Percentiles rank a stretch among this genome's conserved stretches.
These are phyloP conservation scores for Turritis glabra DNA, from an alignment of 345 rosid genomes.

Conservation along the genomic window DNA sequence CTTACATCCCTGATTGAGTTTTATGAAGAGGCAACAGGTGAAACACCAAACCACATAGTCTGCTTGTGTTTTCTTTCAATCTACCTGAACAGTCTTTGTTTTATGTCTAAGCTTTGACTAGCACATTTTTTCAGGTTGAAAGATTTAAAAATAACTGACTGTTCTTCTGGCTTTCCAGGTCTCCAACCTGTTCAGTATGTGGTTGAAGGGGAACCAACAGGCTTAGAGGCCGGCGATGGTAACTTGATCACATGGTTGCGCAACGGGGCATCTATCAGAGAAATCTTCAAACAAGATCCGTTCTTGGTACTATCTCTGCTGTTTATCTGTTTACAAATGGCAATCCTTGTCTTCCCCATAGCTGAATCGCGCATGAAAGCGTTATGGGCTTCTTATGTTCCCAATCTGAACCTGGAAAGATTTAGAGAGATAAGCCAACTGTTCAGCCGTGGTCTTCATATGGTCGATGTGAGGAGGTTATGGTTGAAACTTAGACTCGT, in stretches of 20 bases:
- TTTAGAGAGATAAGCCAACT: slow-evolving; percentile 86
- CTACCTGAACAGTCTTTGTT: background rate
- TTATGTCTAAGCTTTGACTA: background rate
- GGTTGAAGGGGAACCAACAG: slow-evolving; percentile 43
- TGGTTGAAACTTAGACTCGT: slow-evolving; percentile 70
- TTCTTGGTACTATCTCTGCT: slow-evolving; percentile 54
- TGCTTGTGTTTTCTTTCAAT: slow-evolving; percentile 5
- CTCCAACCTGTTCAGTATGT: slow-evolving; percentile 54
- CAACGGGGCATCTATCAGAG: slow-evolving; percentile 42
- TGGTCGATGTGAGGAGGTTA: slow-evolving; percentile 81
- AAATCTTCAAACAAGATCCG: slow-evolving; percentile 56
- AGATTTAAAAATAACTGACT: background rate
- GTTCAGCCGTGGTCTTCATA: slow-evolving; percentile 59
- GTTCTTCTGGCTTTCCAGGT: slow-evolving; percentile 15
- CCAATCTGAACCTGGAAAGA: slow-evolving; percentile 75
- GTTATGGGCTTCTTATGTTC: slow-evolving; percentile 56
- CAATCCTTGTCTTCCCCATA: slow-evolving; percentile 49
- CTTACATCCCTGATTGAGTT: slow-evolving; percentile 63
- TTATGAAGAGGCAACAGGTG: slow-evolving; percentile 75
- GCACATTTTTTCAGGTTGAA: slow-evolving; percentile 5
- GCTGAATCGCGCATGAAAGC: slow-evolving; percentile 55
- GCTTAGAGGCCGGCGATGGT: slow-evolving; percentile 5
- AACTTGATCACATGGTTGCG: slow-evolving; percentile 41
- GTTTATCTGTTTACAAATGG: slow-evolving; percentile 56
- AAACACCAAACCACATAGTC: background rate